These are phyloP conservation scores for Pyracantha coccinea DNA, from an alignment of 331 rosid species.

Conservation along the genomic window DNA sequence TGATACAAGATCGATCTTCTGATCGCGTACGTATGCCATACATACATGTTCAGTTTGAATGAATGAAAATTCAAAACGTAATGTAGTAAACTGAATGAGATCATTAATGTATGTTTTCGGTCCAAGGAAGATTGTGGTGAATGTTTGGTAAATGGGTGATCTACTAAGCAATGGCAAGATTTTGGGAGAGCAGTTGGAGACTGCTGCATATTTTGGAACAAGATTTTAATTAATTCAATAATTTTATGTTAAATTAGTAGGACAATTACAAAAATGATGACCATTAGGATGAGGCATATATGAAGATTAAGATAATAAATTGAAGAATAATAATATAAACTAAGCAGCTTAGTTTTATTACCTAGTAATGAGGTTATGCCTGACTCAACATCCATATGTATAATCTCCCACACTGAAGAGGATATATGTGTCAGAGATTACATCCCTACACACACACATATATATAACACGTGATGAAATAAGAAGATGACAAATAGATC, in stretches of 20 bases:
- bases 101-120: neutral
- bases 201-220: slow-evolving; percentile 10
- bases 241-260: slow-evolving; percentile 19
- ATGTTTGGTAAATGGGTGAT: slow-evolving; percentile 31
- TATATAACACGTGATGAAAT: neutral
- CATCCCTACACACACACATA: neutral
- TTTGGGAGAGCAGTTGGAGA: slow-evolving; percentile 37
- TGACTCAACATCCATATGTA: neutral
- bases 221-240: neutral
- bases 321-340: slow-evolving; percentile 5
- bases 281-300: slow-evolving; percentile 14
- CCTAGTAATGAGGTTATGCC: neutral
- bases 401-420: neutral
- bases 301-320: slow-evolving; percentile 1
- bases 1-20: neutral
- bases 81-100: neutral
- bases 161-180: slow-evolving; percentile 16
- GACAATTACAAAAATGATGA: slow-evolving; percentile 48
- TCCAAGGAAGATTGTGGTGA: slow-evolving; percentile 15
- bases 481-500: slow-evolving; percentile 4
- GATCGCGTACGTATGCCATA: too few species aligned
- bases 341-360: too few species aligned
- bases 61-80: neutral
- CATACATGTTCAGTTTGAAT: neutral
- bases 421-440: neutral